Base-by-base conservation (phyloP, 352 stramenopile species). In the Plasmopara viticola region DNA sequence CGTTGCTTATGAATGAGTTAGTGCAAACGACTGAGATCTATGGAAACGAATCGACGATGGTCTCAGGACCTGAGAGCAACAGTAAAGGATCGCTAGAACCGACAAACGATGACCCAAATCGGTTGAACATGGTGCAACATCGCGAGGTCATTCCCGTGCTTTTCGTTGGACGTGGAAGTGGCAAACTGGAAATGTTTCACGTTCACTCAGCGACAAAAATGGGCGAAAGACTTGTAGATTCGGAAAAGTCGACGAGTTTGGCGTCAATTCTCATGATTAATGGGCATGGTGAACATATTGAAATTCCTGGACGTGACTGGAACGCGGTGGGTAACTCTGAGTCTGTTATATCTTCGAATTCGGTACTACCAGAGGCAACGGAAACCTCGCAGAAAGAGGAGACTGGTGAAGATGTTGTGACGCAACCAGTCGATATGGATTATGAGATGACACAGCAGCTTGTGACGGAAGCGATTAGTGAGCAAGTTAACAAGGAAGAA, bases 141-240 rank as follows among this genome's bases (percentile, higher is more conserved):
- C 70, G 61, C 34, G 73, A 85, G 58, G 67, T 79, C 33, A 65
- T 87, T 9, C 73, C 67, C 18, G 64, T 87, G 2, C 60, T 91
- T 4, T 88, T 87, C 56, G 70, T 89, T 17, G 81, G 81, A 9
- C 74, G 81, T 35, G 75, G 77, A 5, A 83, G 72, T 12, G 74
- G 78, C 0, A 81, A 83, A 49, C 33, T 89, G 20, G 76, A 92
- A 51, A 80, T 89, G 69, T 92, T 79, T 39, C 74, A 92, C 50
- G 50, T 89, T 2, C 68, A 86, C 15, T 75, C 78, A 4, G 71
- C 73, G 7, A 78, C 58, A 44, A 89, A 89, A 48, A 84, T 89
- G 41, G 75, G 66, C 28, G 74, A 86, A 64, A 82, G 59, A 9
- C 43, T 86, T 0, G 63, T 86, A 5, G 75, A 89, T 61, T 44